phyloP scores from a whole-genome alignment of 768 basidiomycete species.

The Lactifluus volemus region DNA sequence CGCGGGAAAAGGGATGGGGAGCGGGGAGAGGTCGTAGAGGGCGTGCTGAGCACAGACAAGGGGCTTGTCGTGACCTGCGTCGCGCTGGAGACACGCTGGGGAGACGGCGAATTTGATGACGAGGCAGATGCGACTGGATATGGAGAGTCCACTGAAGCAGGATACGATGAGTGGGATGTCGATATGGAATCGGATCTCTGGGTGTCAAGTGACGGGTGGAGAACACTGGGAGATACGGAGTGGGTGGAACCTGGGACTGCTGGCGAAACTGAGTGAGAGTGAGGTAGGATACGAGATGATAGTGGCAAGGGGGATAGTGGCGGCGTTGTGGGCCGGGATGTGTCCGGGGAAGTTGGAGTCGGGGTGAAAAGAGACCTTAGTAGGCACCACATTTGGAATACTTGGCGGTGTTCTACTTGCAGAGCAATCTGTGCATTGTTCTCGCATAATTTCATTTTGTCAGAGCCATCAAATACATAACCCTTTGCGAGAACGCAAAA shows the following conservation, averaged over 20 bases:
- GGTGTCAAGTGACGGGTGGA: slow-evolving; percentile 9
- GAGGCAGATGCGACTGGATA: background rate
- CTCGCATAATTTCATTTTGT: slow-evolving; percentile 41
- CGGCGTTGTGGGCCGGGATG: slow-evolving; percentile 22
- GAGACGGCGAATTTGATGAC: slow-evolving; percentile 17
- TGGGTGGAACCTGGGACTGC: slow-evolving; percentile 27
- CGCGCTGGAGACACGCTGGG: slow-evolving; percentile 8
- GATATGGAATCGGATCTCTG: slow-evolving; percentile 24
- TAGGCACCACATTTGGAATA: slow-evolving; percentile 61
- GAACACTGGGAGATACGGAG: slow-evolving; percentile 22
- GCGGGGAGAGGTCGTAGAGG: slow-evolving; percentile 6
- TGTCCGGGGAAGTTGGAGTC: slow-evolving; percentile 26
- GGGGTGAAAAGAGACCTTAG: slow-evolving; percentile 47
- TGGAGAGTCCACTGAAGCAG: slow-evolving; percentile 7
- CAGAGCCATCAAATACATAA: slow-evolving; percentile 47
- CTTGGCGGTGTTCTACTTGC: slow-evolving; percentile 44
- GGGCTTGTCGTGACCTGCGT: slow-evolving; percentile 11
- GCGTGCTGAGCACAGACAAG: slow-evolving; percentile 9
- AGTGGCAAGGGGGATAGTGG: slow-evolving; percentile 22
- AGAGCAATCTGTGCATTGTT: slow-evolving; percentile 56
- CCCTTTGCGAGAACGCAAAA: slow-evolving; percentile 56
- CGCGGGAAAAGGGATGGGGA: slow-evolving; percentile 16
- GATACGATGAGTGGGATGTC: slow-evolving; percentile 1
- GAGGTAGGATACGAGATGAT: slow-evolving; percentile 24
- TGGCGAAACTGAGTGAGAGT: slow-evolving; percentile 37